Evolutionary conservation across 2,329 filamentous ascomycete species (phyloP).

Genomic region (Colletotrichum shisoi): DNA sequence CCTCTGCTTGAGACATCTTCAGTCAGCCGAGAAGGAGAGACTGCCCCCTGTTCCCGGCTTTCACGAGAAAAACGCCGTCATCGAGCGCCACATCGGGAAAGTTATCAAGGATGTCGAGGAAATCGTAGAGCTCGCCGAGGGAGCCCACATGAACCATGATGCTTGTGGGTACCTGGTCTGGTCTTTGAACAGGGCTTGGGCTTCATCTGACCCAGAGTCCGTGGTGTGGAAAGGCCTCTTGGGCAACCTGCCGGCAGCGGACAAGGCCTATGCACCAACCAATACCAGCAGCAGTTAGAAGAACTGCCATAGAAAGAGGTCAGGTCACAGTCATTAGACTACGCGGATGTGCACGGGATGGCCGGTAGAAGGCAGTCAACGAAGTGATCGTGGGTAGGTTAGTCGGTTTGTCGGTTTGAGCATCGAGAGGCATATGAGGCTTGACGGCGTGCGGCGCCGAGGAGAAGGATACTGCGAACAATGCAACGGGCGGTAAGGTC

Average conservation of each 20-base stretch:
- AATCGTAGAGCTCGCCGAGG: slow-evolving; percentile 11
- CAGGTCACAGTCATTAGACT: neutral
- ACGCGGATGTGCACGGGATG: no score
- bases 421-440: neutral
- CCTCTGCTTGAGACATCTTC: slow-evolving; percentile 23
- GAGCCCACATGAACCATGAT: slow-evolving; percentile 6
- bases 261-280: neutral
- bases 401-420: neutral
- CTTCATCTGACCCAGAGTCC: slow-evolving; percentile 9
- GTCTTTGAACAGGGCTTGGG: slow-evolving; percentile 11
- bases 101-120: slow-evolving; percentile 24
- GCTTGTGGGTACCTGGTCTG: slow-evolving; percentile 13
- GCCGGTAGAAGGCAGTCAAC: neutral
- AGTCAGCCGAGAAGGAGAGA: neutral
- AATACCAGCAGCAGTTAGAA: neutral
- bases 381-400: neutral
- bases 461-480: neutral
- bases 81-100: slow-evolving; percentile 15
- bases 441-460: neutral
- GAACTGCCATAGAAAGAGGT: neutral
- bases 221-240: slow-evolving; percentile 12
- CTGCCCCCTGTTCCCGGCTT: neutral
- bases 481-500: neutral
- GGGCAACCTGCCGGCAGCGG: neutral
- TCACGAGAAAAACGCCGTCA: neutral